phyloP scores from a whole-genome alignment of 495 filamentous ascomycete genomes.

The Penicillium subrubescens region DNA sequence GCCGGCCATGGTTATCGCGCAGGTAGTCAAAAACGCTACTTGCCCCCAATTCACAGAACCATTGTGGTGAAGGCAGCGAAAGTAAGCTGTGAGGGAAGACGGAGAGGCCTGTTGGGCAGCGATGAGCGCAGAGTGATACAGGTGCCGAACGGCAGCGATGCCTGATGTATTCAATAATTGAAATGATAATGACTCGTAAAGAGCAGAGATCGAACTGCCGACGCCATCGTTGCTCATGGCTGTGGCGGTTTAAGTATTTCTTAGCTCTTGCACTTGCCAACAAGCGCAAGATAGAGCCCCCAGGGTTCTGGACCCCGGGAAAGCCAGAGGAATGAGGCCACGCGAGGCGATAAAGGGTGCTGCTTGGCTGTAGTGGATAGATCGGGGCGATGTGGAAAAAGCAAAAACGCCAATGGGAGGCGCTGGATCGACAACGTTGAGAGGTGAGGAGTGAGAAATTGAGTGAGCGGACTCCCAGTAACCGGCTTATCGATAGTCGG shows the following conservation, averaged over 20 bases:
- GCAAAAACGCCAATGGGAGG: conserved; percentile 31
- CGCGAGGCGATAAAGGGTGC: conserved; percentile 20
- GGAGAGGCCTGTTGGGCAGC: conserved; percentile 22
- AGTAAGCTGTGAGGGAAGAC: conserved; percentile 22
- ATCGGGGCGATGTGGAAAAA: neutral
- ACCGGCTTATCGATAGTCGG: too few species aligned
- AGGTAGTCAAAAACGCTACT: conserved; percentile 41
- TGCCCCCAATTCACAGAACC: conserved; percentile 35
- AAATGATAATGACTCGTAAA: conserved; percentile 22
- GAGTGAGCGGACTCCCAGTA: neutral
- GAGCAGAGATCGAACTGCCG: conserved; percentile 13
- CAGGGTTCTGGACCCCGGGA: conserved; percentile 23
- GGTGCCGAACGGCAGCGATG: conserved; percentile 17
- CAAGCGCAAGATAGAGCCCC: conserved; percentile 1
- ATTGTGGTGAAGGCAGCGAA: conserved; percentile 31
- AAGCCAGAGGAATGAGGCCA: conserved; percentile 12
- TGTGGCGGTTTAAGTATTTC: conserved; percentile 14
- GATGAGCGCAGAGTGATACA: conserved; percentile 19
- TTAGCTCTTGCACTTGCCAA: neutral
- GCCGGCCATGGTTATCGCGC: conserved; percentile 43
- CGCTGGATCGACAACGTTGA: conserved; percentile 30
- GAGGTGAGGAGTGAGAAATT: neutral
- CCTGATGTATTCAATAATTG: conserved; percentile 13
- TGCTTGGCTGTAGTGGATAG: conserved; percentile 18
- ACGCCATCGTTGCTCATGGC: conserved; percentile 23